These are phyloP conservation scores for Phytophthora brassicae DNA, from an alignment of 352 stramenopile genomes.

Conservation along the genomic window DNA sequence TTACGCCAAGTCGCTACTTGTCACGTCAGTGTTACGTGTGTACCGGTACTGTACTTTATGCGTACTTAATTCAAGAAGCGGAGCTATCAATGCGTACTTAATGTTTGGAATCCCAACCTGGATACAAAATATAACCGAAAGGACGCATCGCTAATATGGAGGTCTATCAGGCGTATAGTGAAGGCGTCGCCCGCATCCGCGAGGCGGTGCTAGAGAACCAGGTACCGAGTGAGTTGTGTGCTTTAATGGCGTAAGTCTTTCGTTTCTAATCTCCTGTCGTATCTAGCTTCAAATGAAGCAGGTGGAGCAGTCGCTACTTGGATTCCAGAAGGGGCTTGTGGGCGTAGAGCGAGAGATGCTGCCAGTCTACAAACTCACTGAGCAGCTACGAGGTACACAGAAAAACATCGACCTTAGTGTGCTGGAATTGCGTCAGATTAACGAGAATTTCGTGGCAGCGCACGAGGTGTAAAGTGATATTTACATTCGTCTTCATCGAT, in stretches of 20 bases:
- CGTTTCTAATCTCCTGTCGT: neutral
- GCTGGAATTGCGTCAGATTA: conserved; percentile 62
- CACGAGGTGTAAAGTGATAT: conserved; percentile 46
- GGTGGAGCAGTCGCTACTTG: conserved; percentile 54
- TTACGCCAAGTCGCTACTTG: conserved; percentile 20
- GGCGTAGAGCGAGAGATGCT: conserved; percentile 82
- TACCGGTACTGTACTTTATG: too few relatives aligned
- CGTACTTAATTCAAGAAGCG: too few relatives aligned
- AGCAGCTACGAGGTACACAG: conserved; percentile 76
- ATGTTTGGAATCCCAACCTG: too few relatives aligned
- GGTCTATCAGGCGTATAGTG: conserved; percentile 47
- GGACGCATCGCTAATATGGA: conserved; percentile 43
- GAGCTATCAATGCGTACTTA: too few relatives aligned
- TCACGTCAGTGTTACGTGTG: conserved; percentile 17
- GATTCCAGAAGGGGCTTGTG: conserved; percentile 64
- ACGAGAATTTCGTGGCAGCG: conserved; percentile 74
- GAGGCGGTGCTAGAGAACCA: conserved; percentile 67
- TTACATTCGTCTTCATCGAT: neutral
- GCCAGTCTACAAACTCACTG: conserved; percentile 84
- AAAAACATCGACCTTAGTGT: conserved; percentile 86
- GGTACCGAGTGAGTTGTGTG: conserved; percentile 25
- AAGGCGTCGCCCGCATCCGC: conserved; percentile 60
- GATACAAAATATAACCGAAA: too few relatives aligned
- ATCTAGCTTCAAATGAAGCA: conserved; percentile 59
- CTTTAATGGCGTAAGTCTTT: too few relatives aligned